These are phyloP conservation scores for Schizosaccharomyces lindneri DNA, from an alignment of 805 yeast species.

Conservation along the genomic window DNA sequence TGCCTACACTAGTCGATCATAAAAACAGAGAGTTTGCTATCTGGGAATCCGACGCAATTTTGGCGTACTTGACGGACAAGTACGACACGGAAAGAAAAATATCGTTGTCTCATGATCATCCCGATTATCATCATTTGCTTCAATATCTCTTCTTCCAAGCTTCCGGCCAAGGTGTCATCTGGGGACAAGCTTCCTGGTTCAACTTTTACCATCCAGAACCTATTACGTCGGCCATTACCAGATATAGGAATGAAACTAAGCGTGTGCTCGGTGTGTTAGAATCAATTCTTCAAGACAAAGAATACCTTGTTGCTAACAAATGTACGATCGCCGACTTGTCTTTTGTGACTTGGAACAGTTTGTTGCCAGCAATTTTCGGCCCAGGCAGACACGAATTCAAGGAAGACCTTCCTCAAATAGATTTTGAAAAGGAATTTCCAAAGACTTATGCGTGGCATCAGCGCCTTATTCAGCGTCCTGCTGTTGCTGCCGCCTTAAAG, in stretches of 20 bases:
- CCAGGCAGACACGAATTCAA: background rate
- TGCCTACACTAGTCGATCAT: conserved; percentile 24
- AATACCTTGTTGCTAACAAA: conserved; percentile 66
- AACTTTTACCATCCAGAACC: conserved; percentile 58
- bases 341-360: conserved; percentile 51
- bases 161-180: conserved; percentile 1
- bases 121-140: background rate
- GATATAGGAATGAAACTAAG: conserved; percentile 68
- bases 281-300: conserved; percentile 62
- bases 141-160: background rate
- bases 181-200: conserved; percentile 53
- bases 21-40: conserved; percentile 17
- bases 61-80: conserved; percentile 47
- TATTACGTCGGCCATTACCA: conserved; percentile 58
- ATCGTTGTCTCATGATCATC: background rate
- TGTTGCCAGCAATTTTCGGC: background rate
- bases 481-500: background rate
- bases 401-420: background rate
- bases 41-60: conserved; percentile 82
- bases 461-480: background rate
- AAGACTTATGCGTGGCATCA: background rate
- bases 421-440: background rate
- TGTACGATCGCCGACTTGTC: conserved; percentile 59
- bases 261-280: conserved; percentile 74
- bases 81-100: conserved; percentile 18